phyloP scores from a whole-genome alignment of 371 early-diverging fungal genomes.

The Mucor plumbeus region DNA sequence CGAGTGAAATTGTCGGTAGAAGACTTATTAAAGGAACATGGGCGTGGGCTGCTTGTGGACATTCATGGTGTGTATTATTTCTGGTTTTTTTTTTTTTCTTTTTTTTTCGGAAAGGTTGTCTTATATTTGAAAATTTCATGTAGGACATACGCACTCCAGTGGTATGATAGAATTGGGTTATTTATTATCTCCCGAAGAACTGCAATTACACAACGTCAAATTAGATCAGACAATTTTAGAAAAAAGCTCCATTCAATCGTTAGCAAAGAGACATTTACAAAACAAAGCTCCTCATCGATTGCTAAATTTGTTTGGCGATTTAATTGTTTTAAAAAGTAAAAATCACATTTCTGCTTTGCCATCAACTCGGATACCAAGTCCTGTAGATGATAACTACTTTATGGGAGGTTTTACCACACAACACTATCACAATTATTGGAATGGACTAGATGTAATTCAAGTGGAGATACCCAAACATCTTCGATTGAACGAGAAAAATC shows the following conservation, averaged over 20 bases:
- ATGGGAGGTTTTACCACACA: constrained; percentile 22
- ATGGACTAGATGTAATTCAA: constrained; percentile 23
- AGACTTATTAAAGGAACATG: not conserved
- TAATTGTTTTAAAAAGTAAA: not conserved
- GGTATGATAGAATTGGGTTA: constrained; percentile 26
- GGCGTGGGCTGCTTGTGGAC: constrained; percentile 19
- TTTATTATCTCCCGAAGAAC: constrained; percentile 8
- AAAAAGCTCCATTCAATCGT: constrained; percentile 20
- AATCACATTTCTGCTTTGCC: constrained; percentile 10
- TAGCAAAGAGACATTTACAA: constrained; percentile 6
- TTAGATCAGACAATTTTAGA: constrained; percentile 5
- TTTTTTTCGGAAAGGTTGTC: not conserved
- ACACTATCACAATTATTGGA: not conserved
- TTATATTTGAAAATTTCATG: not conserved
- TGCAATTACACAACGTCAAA: not conserved
- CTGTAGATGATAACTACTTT: constrained; percentile 14
- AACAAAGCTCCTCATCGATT: not conserved
- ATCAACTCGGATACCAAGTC: constrained; percentile 10
- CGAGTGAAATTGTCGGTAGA: not conserved
- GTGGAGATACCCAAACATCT: constrained; percentile 20
- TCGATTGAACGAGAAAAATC: constrained; percentile 2
- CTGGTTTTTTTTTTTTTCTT: not conserved
- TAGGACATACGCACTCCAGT: constrained; percentile 25
- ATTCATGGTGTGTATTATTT: constrained; percentile 22
- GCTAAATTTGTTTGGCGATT: constrained; percentile 9